phyloP scores from a whole-genome alignment of 1,284 basidiomycete species.

The Butyriboletus regius region DNA sequence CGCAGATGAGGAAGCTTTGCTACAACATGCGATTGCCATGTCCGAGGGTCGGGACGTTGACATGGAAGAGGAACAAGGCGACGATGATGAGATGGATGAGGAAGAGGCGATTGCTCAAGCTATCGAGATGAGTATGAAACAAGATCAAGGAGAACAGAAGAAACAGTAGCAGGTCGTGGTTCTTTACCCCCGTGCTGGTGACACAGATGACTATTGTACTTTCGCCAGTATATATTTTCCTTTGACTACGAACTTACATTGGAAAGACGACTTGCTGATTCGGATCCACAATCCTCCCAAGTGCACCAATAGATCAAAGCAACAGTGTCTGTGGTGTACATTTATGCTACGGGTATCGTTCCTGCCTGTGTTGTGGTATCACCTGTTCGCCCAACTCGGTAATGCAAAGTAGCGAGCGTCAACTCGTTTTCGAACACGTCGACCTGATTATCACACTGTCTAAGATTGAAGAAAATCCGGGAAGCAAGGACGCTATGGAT shows the following conservation, averaged over 20 bases:
- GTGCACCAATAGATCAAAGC: not conserved
- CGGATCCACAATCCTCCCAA: not conserved
- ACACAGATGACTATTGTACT: not conserved
- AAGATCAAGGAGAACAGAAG: constrained; percentile 36
- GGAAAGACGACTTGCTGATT: not conserved
- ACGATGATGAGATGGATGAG: constrained; percentile 46
- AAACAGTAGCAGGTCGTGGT: constrained; percentile 20
- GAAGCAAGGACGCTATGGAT: constrained; percentile 26
- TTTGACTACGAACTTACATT: not conserved
- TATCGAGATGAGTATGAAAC: constrained; percentile 55
- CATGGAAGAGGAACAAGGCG: constrained; percentile 33
- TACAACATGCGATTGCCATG: constrained; percentile 58
- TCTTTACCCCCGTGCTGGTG: not conserved
- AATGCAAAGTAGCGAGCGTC: constrained; percentile 11
- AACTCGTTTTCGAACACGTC: not conserved
- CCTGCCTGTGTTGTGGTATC: not conserved
- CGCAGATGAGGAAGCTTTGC: constrained; percentile 61
- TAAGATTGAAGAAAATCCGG: constrained; percentile 30
- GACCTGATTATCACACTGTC: constrained; percentile 11
- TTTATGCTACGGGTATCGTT: not conserved
- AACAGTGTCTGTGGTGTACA: not conserved
- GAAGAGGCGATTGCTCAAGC: constrained; percentile 51
- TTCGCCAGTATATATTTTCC: constrained; percentile 1
- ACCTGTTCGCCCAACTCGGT: not conserved
- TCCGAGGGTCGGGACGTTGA: constrained; percentile 44